A percentile compares a stretch with the other conserved stretches of the same genome.
Evolutionary conservation across 2,329 filamentous ascomycete species (phyloP).

Genomic region (Scolecobasidium constrictum): DNA sequence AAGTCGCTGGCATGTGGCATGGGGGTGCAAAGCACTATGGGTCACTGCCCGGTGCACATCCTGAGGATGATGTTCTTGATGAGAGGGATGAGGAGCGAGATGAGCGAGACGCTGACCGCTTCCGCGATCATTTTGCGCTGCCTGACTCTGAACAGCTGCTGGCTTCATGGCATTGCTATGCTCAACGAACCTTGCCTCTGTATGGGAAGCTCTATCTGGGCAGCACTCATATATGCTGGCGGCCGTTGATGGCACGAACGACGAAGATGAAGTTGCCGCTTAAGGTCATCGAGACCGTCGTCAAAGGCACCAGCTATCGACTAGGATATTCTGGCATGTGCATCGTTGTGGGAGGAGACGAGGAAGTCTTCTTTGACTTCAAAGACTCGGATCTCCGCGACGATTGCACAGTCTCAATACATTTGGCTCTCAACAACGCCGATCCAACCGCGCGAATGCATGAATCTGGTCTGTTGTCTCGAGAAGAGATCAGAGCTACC

Average conservation of each 20-base stretch:
- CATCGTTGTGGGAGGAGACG: slow-evolving; percentile 84
- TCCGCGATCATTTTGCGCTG: slow-evolving; percentile 84
- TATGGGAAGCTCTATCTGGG: slow-evolving; percentile 97
- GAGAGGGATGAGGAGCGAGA: slow-evolving; percentile 31
- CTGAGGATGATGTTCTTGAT: slow-evolving; percentile 52
- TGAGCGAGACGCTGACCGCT: slow-evolving; percentile 51
- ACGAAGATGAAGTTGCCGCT: slow-evolving; percentile 65
- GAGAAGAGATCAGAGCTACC: slow-evolving; percentile 59
- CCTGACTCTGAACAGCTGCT: slow-evolving; percentile 71
- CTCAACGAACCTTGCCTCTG: slow-evolving; percentile 80
- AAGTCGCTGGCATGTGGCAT: slow-evolving; percentile 94
- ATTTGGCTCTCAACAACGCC: slow-evolving; percentile 48
- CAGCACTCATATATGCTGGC: slow-evolving; percentile 79
- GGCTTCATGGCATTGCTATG: slow-evolving; percentile 83
- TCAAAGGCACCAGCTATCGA: slow-evolving; percentile 79
- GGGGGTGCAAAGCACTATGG: slow-evolving; percentile 85
- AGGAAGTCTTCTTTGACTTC: slow-evolving; percentile 96
- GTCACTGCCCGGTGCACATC: slow-evolving; percentile 48
- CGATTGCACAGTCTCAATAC: slow-evolving; percentile 72
- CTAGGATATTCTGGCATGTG: slow-evolving; percentile 86
- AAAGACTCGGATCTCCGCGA: slow-evolving; percentile 66
- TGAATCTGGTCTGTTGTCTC: slow-evolving; percentile 56
- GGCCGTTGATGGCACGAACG: slow-evolving; percentile 48
- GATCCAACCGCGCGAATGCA: slow-evolving; percentile 54
- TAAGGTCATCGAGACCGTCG: slow-evolving; percentile 82